Conservation (phyloP, 192 early-diverging fungal genomes). For the Umbelopsis sp. region DNA sequence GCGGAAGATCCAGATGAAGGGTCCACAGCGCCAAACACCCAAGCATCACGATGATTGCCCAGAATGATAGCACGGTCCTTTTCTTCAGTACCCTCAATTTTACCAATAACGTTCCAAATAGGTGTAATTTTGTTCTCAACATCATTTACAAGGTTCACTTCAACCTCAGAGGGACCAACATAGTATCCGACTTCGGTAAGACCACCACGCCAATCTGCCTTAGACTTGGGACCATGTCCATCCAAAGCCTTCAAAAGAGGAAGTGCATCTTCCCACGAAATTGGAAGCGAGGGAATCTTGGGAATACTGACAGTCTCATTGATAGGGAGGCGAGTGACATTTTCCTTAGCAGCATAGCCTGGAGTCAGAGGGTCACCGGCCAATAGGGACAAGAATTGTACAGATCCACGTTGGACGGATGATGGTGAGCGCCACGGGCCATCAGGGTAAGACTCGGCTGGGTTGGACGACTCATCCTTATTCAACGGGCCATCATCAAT, state of each 20-base stretch:
- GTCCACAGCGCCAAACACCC: constrained; percentile 70
- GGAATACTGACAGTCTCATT: constrained; percentile 43
- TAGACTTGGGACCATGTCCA: constrained; percentile 43
- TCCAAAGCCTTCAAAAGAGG: constrained; percentile 60
- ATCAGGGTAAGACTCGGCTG: constrained; percentile 36
- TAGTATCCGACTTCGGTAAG: constrained; percentile 57
- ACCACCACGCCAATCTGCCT: constrained; percentile 55
- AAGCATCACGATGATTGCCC: constrained; percentile 69
- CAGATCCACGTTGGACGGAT: constrained; percentile 65
- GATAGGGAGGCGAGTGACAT: constrained; percentile 55
- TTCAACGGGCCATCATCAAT: constrained; percentile 60
- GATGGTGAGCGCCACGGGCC: constrained; percentile 54
- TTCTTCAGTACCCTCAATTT: constrained; percentile 61
- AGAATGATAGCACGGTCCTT: constrained; percentile 57
- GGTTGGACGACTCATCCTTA: constrained; percentile 25
- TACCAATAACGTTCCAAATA: constrained; percentile 69
- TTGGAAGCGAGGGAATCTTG: constrained; percentile 66
- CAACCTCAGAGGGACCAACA: constrained; percentile 59
- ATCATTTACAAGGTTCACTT: constrained; percentile 56
- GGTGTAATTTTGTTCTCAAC: constrained; percentile 56
- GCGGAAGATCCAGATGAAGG: constrained; percentile 64
- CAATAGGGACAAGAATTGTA: constrained; percentile 49
- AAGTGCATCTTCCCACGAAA: constrained; percentile 64
- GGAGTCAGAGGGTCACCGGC: constrained; percentile 71
- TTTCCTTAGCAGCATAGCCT: constrained; percentile 53